Conservation (phyloP, 140 eudicot species). For the Bidens hawaiensis region DNA sequence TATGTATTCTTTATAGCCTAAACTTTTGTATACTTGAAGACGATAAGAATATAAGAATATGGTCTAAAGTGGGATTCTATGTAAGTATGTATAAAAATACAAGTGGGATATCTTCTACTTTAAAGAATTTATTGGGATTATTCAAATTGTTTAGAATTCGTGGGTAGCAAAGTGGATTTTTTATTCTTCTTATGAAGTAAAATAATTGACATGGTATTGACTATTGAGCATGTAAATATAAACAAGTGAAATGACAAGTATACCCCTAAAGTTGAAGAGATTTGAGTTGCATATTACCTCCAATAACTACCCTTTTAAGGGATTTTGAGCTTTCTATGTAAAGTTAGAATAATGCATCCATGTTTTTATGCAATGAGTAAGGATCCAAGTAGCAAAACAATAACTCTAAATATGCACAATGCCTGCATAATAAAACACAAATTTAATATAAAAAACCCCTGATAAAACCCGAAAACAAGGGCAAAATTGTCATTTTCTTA, state of each 20-base stretch:
- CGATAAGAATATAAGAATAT: conserved; percentile 12
- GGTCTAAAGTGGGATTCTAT: conserved; percentile 19
- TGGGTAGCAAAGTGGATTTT: too few relatives aligned
- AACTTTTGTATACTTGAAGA: conserved; percentile 40
- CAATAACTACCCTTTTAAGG: conserved; percentile 19
- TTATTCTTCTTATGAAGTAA: too few relatives aligned
- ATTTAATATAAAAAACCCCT: background rate
- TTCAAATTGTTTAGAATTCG: background rate
- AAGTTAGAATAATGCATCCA: conserved; percentile 23
- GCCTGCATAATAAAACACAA: conserved; percentile 31
- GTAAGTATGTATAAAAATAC: conserved; percentile 23
- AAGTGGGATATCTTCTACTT: conserved; percentile 15
- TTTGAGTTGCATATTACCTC: conserved; percentile 30
- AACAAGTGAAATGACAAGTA: conserved; percentile 4
- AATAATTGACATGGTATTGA: background rate
- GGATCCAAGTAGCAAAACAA: conserved; percentile 27
- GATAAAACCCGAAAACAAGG: conserved; percentile 6
- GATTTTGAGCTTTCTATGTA: conserved; percentile 21
- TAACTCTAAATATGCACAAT: conserved; percentile 24
- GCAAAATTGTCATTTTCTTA: conserved; percentile 33
- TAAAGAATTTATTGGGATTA: background rate
- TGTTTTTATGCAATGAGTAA: conserved; percentile 26
- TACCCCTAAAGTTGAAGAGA: background rate
- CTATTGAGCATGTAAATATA: background rate
- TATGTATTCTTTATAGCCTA: conserved; percentile 8